Conservation (phyloP, 345 rosid species). For the Eucalyptus marginata region DNA sequence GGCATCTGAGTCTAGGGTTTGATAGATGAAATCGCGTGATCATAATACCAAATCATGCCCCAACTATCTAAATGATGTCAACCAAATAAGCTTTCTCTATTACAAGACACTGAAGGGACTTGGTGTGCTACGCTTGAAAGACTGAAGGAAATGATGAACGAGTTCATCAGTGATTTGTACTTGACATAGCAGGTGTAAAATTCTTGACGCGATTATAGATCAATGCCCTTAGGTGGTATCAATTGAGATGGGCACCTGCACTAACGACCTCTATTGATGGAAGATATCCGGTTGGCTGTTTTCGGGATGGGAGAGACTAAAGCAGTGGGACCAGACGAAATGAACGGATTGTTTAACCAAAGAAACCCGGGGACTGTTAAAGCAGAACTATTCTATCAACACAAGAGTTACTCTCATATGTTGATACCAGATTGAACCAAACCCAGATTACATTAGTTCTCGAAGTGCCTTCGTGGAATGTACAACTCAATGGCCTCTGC, state of each 20-base stretch:
- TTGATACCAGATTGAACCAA: background rate
- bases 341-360: background rate
- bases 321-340: background rate
- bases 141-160: background rate
- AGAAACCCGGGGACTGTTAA: background rate
- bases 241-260: background rate
- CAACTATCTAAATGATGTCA: no score
- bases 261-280: no score
- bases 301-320: no score
- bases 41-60: no score
- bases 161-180: background rate
- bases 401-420: no score
- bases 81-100: no score
- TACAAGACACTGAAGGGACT: background rate
- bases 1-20: no score
- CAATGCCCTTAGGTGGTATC: background rate
- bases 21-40: no score
- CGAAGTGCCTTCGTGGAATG: fast-evolving
- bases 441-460: background rate
- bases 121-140: background rate
- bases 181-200: background rate
- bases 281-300: no score
- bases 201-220: no score
- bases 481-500: background rate
- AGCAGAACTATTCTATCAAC: no score